phyloP scores from a whole-genome alignment of 495 filamentous ascomycete species.

The Penicillium dipodomyicola region DNA sequence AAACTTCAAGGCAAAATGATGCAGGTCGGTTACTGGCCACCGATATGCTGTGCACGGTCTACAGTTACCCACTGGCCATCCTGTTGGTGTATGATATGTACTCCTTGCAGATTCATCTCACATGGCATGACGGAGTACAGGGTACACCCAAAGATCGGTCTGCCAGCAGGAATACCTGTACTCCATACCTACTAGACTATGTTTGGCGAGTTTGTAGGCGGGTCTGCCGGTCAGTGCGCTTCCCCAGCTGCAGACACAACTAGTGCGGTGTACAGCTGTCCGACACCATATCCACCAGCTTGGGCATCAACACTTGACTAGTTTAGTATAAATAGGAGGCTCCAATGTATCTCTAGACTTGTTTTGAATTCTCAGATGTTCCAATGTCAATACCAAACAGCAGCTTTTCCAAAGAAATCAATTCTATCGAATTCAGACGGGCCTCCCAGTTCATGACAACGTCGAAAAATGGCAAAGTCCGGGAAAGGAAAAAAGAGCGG shows the following conservation, averaged over 20 bases:
- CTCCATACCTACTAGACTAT: background rate
- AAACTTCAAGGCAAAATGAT: background rate
- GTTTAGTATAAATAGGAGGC: background rate
- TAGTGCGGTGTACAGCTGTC: slow-evolving; percentile 7
- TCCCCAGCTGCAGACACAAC: slow-evolving; percentile 3
- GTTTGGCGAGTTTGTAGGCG: background rate
- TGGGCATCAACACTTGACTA: slow-evolving; percentile 23
- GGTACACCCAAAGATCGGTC: background rate
- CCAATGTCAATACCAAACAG: slow-evolving; percentile 5
- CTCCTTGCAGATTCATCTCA: background rate
- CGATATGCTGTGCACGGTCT: background rate
- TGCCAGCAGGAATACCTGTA: background rate
- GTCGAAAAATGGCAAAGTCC: background rate
- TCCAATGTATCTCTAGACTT: background rate
- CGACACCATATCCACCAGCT: background rate
- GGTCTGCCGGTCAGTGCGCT: background rate
- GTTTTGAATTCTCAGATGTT: background rate
- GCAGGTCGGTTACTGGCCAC: background rate
- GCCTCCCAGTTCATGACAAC: slow-evolving; percentile 18
- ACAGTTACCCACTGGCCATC: background rate
- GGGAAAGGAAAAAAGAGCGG: background rate
- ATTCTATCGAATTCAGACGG: slow-evolving; percentile 14
- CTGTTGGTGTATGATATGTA: background rate
- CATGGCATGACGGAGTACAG: background rate
- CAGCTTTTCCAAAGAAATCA: slow-evolving; percentile 8